phyloP scores from a whole-genome alignment of 2,329 filamentous ascomycete genomes.

The Trichoderma sp. region DNA sequence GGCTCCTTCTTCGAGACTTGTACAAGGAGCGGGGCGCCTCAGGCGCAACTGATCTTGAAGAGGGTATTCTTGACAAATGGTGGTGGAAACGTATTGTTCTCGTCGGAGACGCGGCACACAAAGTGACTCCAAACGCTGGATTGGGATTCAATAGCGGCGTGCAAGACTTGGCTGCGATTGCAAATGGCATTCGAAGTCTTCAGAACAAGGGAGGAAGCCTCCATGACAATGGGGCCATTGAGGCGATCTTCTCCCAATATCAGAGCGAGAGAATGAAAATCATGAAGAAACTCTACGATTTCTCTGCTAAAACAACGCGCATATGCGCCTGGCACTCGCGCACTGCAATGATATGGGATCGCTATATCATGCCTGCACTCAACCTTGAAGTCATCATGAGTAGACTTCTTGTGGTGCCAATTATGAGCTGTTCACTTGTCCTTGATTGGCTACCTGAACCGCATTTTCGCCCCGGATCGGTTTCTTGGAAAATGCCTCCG shows the following conservation, averaged over 20 bases:
- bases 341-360: background rate
- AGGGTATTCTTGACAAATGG: slow-evolving; percentile 40
- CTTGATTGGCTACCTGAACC: background rate
- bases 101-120: slow-evolving; percentile 42
- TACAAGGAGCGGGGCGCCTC: background rate
- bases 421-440: background rate
- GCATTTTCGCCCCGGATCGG: background rate
- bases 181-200: background rate
- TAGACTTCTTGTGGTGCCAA: background rate
- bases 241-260: background rate
- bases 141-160: slow-evolving; percentile 41
- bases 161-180: slow-evolving; percentile 31
- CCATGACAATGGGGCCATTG: background rate
- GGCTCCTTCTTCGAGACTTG: background rate
- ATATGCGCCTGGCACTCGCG: background rate
- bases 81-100: slow-evolving; percentile 39
- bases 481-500: background rate
- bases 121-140: slow-evolving; percentile 41
- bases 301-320: background rate
- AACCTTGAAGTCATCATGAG: background rate
- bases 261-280: background rate
- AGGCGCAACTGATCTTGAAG: slow-evolving; percentile 39
- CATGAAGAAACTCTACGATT: background rate
- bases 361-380: background rate
- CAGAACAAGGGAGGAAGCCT: background rate